Evolutionary conservation across 306 rosid genomes (phyloP), one percentile per base, ranked within the genome.

Genomic region (Vicia villosa): DNA sequence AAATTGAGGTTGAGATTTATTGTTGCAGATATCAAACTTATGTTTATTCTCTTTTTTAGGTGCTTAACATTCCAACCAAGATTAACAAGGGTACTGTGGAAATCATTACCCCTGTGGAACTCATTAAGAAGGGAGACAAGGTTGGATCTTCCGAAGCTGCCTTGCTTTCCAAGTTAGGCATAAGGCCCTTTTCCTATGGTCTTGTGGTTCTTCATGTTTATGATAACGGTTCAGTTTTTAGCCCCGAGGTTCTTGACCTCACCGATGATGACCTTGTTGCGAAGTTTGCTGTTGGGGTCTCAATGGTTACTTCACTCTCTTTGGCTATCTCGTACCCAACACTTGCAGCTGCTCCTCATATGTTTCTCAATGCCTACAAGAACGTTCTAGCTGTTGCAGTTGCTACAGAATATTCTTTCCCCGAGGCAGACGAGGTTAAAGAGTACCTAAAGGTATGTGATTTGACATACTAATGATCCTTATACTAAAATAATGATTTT

Each of bases 171-270:
- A 56, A 56, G 63, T 56, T 56, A 22, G 63, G 86, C 3, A 88
- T 88, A 6, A 80, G 95, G 83, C 89, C 97, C 2, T 88, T 91
- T 82, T 91, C 97, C 0, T 91, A 91, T 5, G 97, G 97, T 50
- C 97, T 91, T 10, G 82, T 88, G 11, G 93, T 88, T 5, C 60
- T 69, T n/a, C 7, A 83, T 16, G 96, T 83, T 7, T 91, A 91
- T 61, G 97, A 91, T 40, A 87, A 84, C 3, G 96, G 97, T 16
- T 85, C 93, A 1, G 91, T 85, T 14, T 91, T 91, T 32, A 80
- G 82, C 82, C 97, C 96, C 4, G 91, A 88, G 83, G 96, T 91
- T 36, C 97, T 91, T 57, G 85, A 88, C 68, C 84, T 88, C 14
- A 86, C 97, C 0, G 97, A 91, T 60, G 97, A 91, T 40, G 97